Base-by-base conservation (phyloP, 1,284 basidiomycete genomes). In the Austropuccinia psidii region DNA sequence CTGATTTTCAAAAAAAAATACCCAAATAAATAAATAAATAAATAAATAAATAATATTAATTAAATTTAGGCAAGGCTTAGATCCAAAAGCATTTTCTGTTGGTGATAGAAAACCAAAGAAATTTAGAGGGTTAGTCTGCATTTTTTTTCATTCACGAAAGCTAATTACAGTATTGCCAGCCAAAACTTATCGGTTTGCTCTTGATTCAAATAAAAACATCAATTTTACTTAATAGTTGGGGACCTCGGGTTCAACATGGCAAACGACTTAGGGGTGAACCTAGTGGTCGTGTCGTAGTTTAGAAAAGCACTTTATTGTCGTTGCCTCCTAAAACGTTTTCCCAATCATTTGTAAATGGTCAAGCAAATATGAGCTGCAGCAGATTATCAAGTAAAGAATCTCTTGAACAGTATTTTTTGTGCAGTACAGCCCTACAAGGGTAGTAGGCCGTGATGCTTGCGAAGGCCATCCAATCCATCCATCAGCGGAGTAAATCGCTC, bases 141-240 rank as follows among this genome's bases (percentile, higher is more conserved):
- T 37, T 21, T 52, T 39, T 21, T 61, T 6, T 33, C 2, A n/a
- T 61, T 41, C 6, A 41, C 27, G 17, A 52, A n/a, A 9, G 8
- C 21, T 52, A 8, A 24, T 60, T 24, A 35, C 49, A 47, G 31
- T 35, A 29, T 21, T 29, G 24, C 4, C 41, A 19, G 27, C 27
- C 17, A 39, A 43, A 24, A 57, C 24, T 33, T 43, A 21, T 29
- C 15, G 13, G 24, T 43, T 58, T 35, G 31, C 11, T 4, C 29
- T 41, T 37, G n/a, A 61, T 21, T 39, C 19, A 43, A 61, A 61
- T 43, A 9, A 24, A 61, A 58, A 58, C n/a, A n/a, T n/a, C n/a
- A n/a, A n/a, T n/a, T n/a, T n/a, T n/a, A n/a, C n/a, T n/a, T n/a
- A 58, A 39, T 33, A 70, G 68, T 41, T 70, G 68, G 68, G 68